Conservation (phyloP, 352 stramenopile genomes). For the Pythium scleroteichum region DNA sequence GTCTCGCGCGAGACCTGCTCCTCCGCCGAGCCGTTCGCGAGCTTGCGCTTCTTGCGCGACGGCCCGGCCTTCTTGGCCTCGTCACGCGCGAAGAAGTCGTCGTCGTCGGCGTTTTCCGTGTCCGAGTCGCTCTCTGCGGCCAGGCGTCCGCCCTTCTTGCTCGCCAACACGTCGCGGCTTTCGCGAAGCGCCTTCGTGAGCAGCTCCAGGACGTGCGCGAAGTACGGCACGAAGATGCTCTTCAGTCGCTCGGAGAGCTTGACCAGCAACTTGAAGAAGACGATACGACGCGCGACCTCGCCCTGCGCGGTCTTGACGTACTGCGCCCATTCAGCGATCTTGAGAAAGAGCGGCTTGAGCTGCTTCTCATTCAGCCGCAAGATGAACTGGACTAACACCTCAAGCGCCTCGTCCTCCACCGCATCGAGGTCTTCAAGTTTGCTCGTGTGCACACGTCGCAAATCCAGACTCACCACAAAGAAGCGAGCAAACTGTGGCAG, state of each 20-base stretch:
- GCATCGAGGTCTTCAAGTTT: constrained; percentile 60
- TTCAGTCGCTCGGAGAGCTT: constrained; percentile 81
- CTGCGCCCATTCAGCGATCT: constrained; percentile 79
- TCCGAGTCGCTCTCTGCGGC: constrained; percentile 30
- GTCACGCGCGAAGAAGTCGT: constrained; percentile 57
- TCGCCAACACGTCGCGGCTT: constrained; percentile 46
- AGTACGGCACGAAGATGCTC: constrained; percentile 90
- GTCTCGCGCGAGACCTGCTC: constrained; percentile 34
- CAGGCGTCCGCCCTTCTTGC: constrained; percentile 38
- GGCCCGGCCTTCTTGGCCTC: constrained; percentile 30
- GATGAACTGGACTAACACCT: constrained; percentile 79
- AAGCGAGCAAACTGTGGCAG: constrained; percentile 80
- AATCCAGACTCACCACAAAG: constrained; percentile 77
- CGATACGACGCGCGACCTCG: constrained; percentile 56
- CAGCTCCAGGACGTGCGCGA: constrained; percentile 70
- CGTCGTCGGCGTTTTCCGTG: constrained; percentile 47
- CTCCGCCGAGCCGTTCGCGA: constrained; percentile 25
- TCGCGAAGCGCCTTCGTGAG: constrained; percentile 50
- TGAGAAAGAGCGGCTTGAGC: constrained; percentile 88
- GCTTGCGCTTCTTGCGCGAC: constrained; percentile 59
- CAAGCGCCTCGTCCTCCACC: constrained; percentile 78
- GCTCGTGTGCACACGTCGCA: constrained; percentile 61
- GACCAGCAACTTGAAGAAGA: constrained; percentile 81
- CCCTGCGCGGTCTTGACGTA: constrained; percentile 34
- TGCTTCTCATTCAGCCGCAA: constrained; percentile 90